Base-by-base conservation (phyloP, 2,329 filamentous ascomycete genomes). In the Cercospora janseana region DNA sequence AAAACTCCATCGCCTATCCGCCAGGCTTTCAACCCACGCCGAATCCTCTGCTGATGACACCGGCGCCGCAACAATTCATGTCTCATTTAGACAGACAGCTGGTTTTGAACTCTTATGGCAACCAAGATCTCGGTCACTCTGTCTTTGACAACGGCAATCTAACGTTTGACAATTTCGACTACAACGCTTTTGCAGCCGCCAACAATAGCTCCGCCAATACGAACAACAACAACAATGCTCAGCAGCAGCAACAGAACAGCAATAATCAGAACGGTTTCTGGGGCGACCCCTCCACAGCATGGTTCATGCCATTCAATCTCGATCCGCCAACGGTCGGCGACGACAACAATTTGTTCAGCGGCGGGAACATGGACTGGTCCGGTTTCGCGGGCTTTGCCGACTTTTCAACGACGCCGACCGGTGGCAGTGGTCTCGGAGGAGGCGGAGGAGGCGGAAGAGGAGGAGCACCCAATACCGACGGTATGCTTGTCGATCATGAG, bases 281-380 rank as follows among this genome's bases (percentile, higher is more conserved):
- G 58, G 60, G 62, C 52, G 72, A 75, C 51, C 70, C 72, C 1
- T 72, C 69, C 37, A 85, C 84, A 45, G 88, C 87, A 4, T 97
- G 91, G 88, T 95, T 94, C 68, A 83, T 95, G 75, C 89, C 91
- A 1, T 95, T 95, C 70, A 94, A 95, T 65, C 82, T 95, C 70
- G 87, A 93, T 51, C 87, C 89, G 15, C 83, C 87, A 0, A 61
- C 59, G 2, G 55, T 66, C 13, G 70, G 66, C 2, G 70, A 72
- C 4, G 72, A 73, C 35, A 59, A 57, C 35, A 61, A 60, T 37
- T 31, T 65, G 18, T 64, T 66, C 48, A 58, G 56, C 5, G 58
- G 53, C n/a, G 57, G 57, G 9, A 60, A 58, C 13, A 62, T 67
- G 41, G 65, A 67, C 29, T 66, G 65, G 64, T 58, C 51, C 9